phyloP scores from a whole-genome alignment of 441 rosid species.

The Euphorbia schlechtendalii region DNA sequence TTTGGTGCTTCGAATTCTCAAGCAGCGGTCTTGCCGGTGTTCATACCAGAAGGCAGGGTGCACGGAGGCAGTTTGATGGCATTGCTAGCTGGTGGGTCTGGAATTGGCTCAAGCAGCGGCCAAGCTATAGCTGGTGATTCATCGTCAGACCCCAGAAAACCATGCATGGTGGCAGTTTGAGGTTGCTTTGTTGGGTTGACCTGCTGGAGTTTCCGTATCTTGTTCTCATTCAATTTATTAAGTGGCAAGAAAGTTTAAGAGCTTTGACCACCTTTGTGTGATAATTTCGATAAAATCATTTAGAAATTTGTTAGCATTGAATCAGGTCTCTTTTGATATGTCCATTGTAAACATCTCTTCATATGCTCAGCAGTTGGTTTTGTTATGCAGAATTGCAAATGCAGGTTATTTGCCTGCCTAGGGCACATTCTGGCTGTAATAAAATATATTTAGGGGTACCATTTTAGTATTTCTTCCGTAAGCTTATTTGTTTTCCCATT shows the following conservation, averaged over 20 bases:
- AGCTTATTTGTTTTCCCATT: no score
- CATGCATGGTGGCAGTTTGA: constrained; percentile 19
- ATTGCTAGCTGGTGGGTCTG: constrained; percentile 50
- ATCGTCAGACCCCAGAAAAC: constrained; percentile 24
- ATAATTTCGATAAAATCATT: no score
- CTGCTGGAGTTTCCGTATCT: constrained; percentile 18
- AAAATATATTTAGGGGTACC: no score
- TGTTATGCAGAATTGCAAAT: no score
- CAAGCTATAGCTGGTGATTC: constrained; percentile 16
- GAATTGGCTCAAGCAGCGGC: constrained; percentile 34
- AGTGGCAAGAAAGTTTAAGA: constrained; percentile 13
- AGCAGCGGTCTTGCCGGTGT: constrained; percentile 31
- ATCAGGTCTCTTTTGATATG: no score
- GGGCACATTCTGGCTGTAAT: no score
- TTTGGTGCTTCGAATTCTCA: constrained; percentile 21
- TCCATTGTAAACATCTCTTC: no score
- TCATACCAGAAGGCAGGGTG: constrained; percentile 87
- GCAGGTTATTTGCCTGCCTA: no score
- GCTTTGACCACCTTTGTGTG: constrained; percentile 14
- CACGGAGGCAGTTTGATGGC: constrained; percentile 96
- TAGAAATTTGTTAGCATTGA: no score
- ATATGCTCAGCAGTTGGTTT: no score
- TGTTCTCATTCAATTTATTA: constrained; percentile 25
- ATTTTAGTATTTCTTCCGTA: no score
- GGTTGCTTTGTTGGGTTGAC: constrained; percentile 22